Evolutionary conservation across 202 grass and related monocot species (phyloP).

Genomic region (Setaria italica): DNA sequence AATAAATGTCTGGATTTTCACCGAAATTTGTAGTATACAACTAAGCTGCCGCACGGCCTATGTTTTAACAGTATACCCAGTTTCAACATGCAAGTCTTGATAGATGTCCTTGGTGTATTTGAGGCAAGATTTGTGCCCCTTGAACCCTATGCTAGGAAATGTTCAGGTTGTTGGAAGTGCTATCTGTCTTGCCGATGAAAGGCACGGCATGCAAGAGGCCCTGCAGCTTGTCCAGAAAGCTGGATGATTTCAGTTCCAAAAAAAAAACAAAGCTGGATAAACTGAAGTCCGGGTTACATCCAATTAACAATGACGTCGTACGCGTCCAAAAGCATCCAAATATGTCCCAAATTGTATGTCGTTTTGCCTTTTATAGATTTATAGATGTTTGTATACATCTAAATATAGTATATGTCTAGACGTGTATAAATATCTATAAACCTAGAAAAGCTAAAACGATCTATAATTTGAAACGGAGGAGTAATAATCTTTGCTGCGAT

Average conservation of each 20-base stretch:
- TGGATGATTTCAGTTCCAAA: not conserved
- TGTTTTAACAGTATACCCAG: not conserved
- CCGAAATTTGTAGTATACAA: not conserved
- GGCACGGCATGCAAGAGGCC: constrained; percentile 14
- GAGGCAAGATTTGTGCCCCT: constrained; percentile 29
- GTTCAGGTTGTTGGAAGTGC: not conserved
- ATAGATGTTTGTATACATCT: too few relatives aligned
- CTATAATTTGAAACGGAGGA: too few relatives aligned
- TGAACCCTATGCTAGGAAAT: constrained; percentile 6
- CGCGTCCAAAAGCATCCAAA: not conserved
- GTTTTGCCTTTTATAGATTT: too few relatives aligned
- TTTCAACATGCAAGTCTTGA: not conserved
- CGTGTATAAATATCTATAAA: too few relatives aligned
- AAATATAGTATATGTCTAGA: too few relatives aligned
- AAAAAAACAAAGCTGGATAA: not conserved
- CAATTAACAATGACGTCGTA: not conserved
- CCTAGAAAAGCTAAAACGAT: too few relatives aligned
- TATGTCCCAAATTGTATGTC: too few relatives aligned
- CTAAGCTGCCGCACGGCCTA: not conserved
- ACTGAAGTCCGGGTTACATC: not conserved
- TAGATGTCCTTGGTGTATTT: constrained; percentile 29
- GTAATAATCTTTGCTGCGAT: not conserved
- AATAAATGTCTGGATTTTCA: constrained; percentile 17
- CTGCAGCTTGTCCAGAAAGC: constrained; percentile 26
- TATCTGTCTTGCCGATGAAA: constrained; percentile 11